Evolutionary conservation across 352 stramenopile species (phyloP).

Genomic region (Thraustochytrium sp.): DNA sequence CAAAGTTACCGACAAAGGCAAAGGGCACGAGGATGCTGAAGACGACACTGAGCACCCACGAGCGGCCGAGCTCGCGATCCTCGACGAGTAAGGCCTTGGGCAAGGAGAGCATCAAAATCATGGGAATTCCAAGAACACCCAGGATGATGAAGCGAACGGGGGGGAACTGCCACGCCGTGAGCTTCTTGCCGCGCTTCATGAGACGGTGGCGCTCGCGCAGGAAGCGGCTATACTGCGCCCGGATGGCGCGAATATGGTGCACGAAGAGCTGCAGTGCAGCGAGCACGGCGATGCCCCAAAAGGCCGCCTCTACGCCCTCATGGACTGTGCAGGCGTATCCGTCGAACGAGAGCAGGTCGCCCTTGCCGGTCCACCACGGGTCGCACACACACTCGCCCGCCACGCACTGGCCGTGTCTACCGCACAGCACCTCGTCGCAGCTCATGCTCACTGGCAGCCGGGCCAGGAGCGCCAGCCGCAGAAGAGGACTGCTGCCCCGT

Average conservation of each 20-base stretch:
- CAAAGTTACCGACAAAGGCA: conserved; percentile 4
- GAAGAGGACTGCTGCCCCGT: too few species aligned
- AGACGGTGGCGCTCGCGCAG: neutral
- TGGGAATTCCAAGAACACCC: neutral
- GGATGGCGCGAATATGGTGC: neutral
- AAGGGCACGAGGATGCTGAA: conserved; percentile 11
- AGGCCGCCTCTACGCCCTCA: neutral
- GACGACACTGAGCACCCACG: neutral
- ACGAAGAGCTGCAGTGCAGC: neutral
- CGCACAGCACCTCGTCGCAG: neutral
- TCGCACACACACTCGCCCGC: neutral
- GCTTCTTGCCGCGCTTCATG: neutral
- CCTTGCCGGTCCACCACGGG: conserved; percentile 15
- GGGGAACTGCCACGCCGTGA: neutral
- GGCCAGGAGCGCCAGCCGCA: too few species aligned
- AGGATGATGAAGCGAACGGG: neutral
- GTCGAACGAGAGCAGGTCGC: conserved; percentile 9
- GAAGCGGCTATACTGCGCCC: neutral
- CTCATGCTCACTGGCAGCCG: too few species aligned
- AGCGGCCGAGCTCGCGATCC: neutral
- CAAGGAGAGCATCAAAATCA: neutral
- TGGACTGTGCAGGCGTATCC: conserved; percentile 7
- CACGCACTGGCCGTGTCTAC: neutral
- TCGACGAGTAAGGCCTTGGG: neutral
- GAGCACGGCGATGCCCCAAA: neutral